phyloP scores from a whole-genome alignment of 768 basidiomycete genomes.

The Neoboletus magnificus region DNA sequence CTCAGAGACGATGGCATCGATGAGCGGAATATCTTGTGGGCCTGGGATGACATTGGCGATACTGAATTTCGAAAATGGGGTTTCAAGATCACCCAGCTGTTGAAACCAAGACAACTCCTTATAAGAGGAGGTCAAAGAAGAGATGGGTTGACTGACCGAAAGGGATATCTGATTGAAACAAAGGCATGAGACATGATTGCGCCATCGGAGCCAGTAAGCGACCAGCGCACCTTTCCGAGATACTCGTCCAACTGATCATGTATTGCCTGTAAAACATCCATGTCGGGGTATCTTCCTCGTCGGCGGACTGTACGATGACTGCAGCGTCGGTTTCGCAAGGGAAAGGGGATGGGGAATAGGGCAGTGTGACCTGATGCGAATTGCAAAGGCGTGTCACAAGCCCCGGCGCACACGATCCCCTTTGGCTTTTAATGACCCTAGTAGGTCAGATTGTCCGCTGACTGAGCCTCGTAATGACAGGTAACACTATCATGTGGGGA shows the following conservation, averaged over 20 bases:
- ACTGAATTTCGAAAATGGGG: constrained; percentile 12
- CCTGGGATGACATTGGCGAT: constrained; percentile 9
- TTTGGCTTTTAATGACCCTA: not conserved
- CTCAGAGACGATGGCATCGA: constrained; percentile 20
- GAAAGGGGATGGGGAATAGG: not conserved
- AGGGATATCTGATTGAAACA: constrained; percentile 10
- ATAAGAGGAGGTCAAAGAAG: not conserved
- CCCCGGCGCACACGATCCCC: not conserved
- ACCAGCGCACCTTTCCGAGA: constrained; percentile 20
- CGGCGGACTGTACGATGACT: not conserved
- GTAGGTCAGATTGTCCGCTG: not conserved
- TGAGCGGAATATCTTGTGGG: constrained; percentile 11
- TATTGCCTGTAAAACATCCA: constrained; percentile 17
- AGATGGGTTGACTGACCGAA: constrained; percentile 15
- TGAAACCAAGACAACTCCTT: not conserved
- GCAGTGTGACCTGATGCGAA: not conserved
- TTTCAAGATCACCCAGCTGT: constrained; percentile 17
- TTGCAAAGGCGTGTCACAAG: constrained; percentile 11
- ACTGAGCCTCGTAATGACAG: constrained; percentile 4
- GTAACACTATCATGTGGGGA: not conserved
- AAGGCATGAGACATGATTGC: constrained; percentile 34
- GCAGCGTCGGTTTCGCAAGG: constrained; percentile 2
- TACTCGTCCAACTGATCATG: constrained; percentile 18
- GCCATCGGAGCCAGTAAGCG: constrained; percentile 21
- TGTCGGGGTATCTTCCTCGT: not conserved